Evolutionary conservation across 176 grass and related monocot genomes (phyloP).

Genomic region (Phyllostachys edulis): DNA sequence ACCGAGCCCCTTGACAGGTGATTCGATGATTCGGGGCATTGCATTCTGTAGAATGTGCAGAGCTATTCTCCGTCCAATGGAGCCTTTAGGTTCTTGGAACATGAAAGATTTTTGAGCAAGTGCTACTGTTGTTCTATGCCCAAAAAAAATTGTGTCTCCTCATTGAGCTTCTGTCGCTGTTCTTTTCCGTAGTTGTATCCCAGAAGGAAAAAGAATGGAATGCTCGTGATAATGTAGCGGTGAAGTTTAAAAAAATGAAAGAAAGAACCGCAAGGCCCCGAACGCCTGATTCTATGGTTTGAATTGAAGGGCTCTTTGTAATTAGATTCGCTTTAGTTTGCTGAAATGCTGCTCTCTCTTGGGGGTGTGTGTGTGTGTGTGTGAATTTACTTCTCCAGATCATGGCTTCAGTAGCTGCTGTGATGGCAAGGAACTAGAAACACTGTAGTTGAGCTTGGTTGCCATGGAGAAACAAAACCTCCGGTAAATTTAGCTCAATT

Average conservation of each 20-base stretch:
- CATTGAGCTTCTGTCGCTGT: slow-evolving; percentile 24
- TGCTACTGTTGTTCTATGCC: slow-evolving; percentile 27
- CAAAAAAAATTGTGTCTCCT: slow-evolving; percentile 3
- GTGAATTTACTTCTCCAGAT: neutral
- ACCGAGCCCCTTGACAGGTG: slow-evolving; percentile 60
- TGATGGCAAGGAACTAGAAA: neutral
- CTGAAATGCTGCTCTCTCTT: neutral
- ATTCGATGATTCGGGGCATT: neutral
- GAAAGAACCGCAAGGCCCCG: slow-evolving; percentile 12
- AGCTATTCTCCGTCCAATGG: slow-evolving; percentile 38
- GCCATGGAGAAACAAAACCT: neutral
- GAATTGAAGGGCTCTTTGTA: slow-evolving; percentile 27
- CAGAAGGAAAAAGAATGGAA: neutral
- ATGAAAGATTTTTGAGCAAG: slow-evolving; percentile 33
- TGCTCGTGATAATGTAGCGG: slow-evolving; percentile 16
- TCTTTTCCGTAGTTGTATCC: slow-evolving; percentile 20
- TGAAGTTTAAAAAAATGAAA: slow-evolving; percentile 20
- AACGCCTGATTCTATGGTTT: slow-evolving; percentile 15
- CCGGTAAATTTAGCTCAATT: neutral
- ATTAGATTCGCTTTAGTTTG: slow-evolving; percentile 33
- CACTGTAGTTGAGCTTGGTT: slow-evolving; percentile 9
- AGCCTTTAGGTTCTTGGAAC: slow-evolving; percentile 40
- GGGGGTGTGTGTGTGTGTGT: neutral
- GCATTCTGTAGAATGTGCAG: slow-evolving; percentile 34
- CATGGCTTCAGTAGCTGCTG: neutral